phyloP scores from a whole-genome alignment of 805 yeast species.

The Candida verbasci region DNA sequence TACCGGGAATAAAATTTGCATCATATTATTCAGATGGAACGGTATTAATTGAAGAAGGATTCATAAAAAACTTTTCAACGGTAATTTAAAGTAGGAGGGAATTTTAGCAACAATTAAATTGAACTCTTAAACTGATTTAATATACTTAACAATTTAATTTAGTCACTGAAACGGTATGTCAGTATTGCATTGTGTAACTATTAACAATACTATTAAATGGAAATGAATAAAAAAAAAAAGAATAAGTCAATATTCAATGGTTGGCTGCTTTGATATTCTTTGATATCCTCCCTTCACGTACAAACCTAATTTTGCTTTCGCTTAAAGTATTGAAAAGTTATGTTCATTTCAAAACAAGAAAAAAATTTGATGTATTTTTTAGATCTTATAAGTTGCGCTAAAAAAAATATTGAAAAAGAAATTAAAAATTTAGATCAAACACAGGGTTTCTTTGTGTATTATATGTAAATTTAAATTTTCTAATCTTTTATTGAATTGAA shows the following conservation, averaged over 20 bases:
- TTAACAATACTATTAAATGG: not conserved
- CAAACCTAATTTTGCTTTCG: too few species aligned
- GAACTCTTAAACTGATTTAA: not conserved
- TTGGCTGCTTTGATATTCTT: too few species aligned
- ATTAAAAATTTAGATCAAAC: not conserved
- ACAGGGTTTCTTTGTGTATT: not conserved
- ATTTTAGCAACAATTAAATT: not conserved
- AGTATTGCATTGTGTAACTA: slow-evolving; percentile 3
- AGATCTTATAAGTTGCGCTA: not conserved
- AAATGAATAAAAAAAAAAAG: not conserved
- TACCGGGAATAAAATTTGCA: slow-evolving; percentile 51
- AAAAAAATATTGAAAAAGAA: not conserved
- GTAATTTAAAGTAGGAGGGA: not conserved
- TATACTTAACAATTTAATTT: not conserved
- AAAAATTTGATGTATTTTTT: not conserved
- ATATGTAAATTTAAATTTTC: too few species aligned
- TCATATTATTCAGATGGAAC: slow-evolving; percentile 9
- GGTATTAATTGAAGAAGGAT: not conserved
- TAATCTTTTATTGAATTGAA: not conserved
- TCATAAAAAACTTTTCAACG: not conserved
- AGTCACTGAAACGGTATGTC: not conserved
- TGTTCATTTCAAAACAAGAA: too few species aligned
- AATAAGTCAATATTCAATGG: too few species aligned
- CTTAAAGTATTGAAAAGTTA: too few species aligned
- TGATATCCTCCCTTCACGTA: too few species aligned